Evolutionary conservation across 495 filamentous ascomycete species (phyloP).

Genomic region (Aspergillus carlsbadensis): DNA sequence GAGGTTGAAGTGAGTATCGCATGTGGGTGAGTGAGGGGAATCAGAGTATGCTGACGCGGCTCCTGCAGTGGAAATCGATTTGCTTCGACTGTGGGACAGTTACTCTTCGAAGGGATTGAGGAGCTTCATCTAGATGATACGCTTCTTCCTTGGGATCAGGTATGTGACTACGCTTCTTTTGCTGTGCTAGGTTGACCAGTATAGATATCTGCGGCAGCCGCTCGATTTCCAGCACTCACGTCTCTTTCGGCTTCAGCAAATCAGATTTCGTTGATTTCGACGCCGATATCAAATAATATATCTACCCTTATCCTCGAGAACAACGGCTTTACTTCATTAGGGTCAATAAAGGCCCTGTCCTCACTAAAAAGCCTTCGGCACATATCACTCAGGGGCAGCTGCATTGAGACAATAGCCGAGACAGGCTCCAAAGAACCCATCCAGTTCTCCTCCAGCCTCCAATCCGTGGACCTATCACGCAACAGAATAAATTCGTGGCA

Average conservation of each 20-base stretch:
- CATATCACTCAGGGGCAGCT: constrained; percentile 45
- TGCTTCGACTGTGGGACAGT: constrained; percentile 38
- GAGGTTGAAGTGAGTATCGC: constrained; percentile 62
- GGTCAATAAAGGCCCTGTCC: constrained; percentile 56
- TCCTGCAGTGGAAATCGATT: constrained; percentile 76
- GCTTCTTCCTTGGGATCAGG: constrained; percentile 69
- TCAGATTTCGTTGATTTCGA: constrained; percentile 35
- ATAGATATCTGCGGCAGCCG: constrained; percentile 38
- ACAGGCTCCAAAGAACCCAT: constrained; percentile 13
- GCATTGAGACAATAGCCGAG: constrained; percentile 31
- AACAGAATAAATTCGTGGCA: constrained; percentile 71
- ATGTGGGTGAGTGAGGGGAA: neutral
- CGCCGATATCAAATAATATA: constrained; percentile 44
- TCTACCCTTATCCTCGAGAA: constrained; percentile 68
- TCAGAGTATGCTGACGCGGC: constrained; percentile 13
- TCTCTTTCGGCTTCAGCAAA: constrained; percentile 60
- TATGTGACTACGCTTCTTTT: constrained; percentile 36
- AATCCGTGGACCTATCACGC: constrained; percentile 76
- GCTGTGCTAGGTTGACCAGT: neutral
- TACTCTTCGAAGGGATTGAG: constrained; percentile 56
- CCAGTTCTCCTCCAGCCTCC: constrained; percentile 43
- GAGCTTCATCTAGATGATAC: constrained; percentile 73
- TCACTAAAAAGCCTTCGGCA: constrained; percentile 57
- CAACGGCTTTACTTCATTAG: constrained; percentile 66
- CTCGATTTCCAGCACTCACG: constrained; percentile 59